phyloP scores from a whole-genome alignment of 345 rosid genomes.

The Sonneratia alba region DNA sequence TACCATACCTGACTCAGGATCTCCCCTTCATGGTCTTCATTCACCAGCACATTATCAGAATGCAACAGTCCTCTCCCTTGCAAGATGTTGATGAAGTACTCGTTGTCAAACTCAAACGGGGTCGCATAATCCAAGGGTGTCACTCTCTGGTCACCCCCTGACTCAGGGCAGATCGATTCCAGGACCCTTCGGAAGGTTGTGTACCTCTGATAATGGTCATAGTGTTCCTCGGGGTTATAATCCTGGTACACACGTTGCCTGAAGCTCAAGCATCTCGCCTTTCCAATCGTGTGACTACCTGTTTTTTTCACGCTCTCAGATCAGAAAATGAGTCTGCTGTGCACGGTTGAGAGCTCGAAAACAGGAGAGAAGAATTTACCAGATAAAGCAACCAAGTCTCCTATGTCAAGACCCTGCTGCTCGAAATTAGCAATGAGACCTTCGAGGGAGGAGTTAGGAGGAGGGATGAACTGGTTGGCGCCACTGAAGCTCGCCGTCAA shows the following conservation, averaged over 20 bases:
- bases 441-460: slow-evolving; percentile 62
- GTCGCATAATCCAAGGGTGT: slow-evolving; percentile 54
- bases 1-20: slow-evolving; percentile 34
- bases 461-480: slow-evolving; percentile 57
- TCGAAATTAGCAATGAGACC: slow-evolving; percentile 48
- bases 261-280: slow-evolving; percentile 68
- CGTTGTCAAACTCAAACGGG: slow-evolving; percentile 57
- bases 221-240: slow-evolving; percentile 18
- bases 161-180: slow-evolving; percentile 44
- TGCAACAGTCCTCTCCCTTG: slow-evolving; percentile 51
- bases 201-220: slow-evolving; percentile 45
- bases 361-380: slow-evolving; percentile 17
- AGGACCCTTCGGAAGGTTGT: slow-evolving; percentile 36
- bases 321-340: not conserved
- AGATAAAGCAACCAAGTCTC: slow-evolving; percentile 60
- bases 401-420: slow-evolving; percentile 50
- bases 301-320: not conserved
- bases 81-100: slow-evolving; percentile 50
- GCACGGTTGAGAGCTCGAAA: not conserved
- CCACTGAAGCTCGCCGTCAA: slow-evolving; percentile 56
- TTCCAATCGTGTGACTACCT: slow-evolving; percentile 70
- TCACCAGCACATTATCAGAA: slow-evolving; percentile 48
- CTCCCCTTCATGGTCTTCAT: slow-evolving; percentile 41
- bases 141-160: slow-evolving; percentile 33
- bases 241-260: slow-evolving; percentile 40